Evolutionary conservation across 257 asterid genomes (phyloP).

Genomic region (Cinchona pubescens): DNA sequence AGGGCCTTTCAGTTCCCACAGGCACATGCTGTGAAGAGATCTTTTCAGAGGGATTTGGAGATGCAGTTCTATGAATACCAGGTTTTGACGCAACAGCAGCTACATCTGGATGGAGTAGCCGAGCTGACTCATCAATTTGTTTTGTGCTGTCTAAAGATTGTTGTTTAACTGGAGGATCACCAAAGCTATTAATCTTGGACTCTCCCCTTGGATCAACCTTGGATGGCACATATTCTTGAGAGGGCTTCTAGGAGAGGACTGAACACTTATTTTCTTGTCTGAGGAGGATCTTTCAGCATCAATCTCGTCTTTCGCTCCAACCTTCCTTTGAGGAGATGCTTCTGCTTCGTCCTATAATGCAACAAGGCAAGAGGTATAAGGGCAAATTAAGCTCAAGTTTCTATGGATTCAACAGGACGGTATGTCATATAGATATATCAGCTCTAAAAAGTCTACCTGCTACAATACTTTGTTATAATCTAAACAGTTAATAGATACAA

Average conservation of each 20-base stretch:
- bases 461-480: neutral
- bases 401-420: neutral
- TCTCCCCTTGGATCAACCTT: slow-evolving; percentile 33
- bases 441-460: neutral
- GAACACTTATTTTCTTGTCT: slow-evolving; percentile 22
- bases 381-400: neutral
- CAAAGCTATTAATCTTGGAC: slow-evolving; percentile 27
- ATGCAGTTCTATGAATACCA: slow-evolving; percentile 28
- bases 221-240: slow-evolving; percentile 32
- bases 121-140: slow-evolving; percentile 33
- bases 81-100: slow-evolving; percentile 36
- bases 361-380: slow-evolving; percentile 20
- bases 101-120: slow-evolving; percentile 32
- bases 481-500: neutral
- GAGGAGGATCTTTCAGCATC: slow-evolving; percentile 29
- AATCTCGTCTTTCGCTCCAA: slow-evolving; percentile 27
- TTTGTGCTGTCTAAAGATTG: slow-evolving; percentile 40
- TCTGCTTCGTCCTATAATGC: slow-evolving; percentile 54
- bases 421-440: neutral
- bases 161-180: slow-evolving; percentile 37
- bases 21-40: slow-evolving; percentile 34
- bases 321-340: slow-evolving; percentile 31
- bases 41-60: slow-evolving; percentile 38
- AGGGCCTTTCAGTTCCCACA: slow-evolving; percentile 39
- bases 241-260: slow-evolving; percentile 53